Conservation (phyloP, 1,284 basidiomycete species). For the Apiotrichum veenhuisii region DNA sequence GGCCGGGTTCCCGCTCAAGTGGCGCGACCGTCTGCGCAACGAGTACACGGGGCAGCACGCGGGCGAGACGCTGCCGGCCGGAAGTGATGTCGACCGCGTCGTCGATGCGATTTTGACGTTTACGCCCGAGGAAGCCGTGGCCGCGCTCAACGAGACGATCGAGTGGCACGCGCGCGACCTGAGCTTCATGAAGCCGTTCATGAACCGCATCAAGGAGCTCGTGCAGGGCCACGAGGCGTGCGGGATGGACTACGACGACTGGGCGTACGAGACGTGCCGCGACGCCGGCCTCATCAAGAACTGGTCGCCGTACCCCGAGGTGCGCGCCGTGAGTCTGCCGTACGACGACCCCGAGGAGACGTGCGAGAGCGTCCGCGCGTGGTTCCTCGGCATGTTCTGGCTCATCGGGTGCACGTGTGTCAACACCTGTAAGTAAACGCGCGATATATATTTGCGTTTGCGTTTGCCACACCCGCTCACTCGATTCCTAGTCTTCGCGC, state of each 20-base stretch:
- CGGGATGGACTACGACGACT: conserved; percentile 8
- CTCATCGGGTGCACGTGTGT: conserved; percentile 3
- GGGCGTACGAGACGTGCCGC: conserved; percentile 2
- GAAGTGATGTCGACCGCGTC: conserved; percentile 7
- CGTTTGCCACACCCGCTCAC: background rate
- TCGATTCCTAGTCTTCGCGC: conserved; percentile 10
- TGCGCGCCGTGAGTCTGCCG: conserved; percentile 13
- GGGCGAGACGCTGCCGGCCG: conserved; percentile 12
- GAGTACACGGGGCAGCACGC: conserved; percentile 13
- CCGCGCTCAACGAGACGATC: background rate
- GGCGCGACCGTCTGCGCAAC: conserved; percentile 5
- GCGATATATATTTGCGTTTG: no score
- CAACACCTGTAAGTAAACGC: conserved; percentile 16
- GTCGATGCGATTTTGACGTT: conserved; percentile 2
- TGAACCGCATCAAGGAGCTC: conserved; percentile 3
- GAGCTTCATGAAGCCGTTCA: background rate
- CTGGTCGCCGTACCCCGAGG: conserved; percentile 17
- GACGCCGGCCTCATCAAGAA: background rate
- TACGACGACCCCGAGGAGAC: conserved; percentile 12
- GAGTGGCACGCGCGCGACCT: background rate
- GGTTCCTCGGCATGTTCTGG: conserved; percentile 11
- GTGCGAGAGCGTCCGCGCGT: conserved; percentile 14
- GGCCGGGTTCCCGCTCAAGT: no score
- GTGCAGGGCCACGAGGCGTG: conserved; percentile 4
- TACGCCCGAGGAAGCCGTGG: background rate